Percentiles rank a stretch among this genome's conserved stretches.
Evolutionary conservation across 2,329 filamentous ascomycete species (phyloP).

Genomic region (Aspergillus quadricinctus): DNA sequence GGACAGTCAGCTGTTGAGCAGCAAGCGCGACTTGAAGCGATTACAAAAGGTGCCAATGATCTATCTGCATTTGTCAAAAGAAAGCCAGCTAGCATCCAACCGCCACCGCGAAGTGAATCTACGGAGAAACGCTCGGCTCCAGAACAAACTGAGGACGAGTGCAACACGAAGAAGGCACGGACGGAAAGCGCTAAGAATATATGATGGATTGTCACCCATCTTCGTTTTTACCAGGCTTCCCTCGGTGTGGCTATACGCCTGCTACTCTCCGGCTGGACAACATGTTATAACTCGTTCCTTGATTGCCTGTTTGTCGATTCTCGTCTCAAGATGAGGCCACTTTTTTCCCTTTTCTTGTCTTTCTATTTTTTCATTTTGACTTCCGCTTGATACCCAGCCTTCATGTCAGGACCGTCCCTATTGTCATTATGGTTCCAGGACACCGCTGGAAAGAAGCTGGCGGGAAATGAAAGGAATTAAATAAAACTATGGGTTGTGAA

Average conservation of each 20-base stretch:
- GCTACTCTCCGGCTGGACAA: background rate
- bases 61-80: constrained; percentile 56
- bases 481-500: background rate
- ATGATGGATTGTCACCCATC: background rate
- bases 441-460: background rate
- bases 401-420: background rate
- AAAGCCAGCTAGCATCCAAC: constrained; percentile 36
- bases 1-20: constrained; percentile 52
- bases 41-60: constrained; percentile 55
- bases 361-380: no score
- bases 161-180: constrained; percentile 24
- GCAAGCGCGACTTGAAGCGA: constrained; percentile 51
- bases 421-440: background rate
- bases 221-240: background rate
- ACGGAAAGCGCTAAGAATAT: constrained; percentile 7
- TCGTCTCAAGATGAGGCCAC: background rate
- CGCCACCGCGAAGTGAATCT: constrained; percentile 10
- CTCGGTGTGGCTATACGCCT: background rate
- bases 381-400: background rate
- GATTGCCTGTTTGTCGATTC: background rate
- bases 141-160: constrained; percentile 17
- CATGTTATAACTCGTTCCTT: background rate
- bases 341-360: no score
- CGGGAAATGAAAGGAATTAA: background rate
- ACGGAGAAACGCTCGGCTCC: constrained; percentile 26